Base-by-base conservation (phyloP, 495 filamentous ascomycete species). In the Penicillium parvum region DNA sequence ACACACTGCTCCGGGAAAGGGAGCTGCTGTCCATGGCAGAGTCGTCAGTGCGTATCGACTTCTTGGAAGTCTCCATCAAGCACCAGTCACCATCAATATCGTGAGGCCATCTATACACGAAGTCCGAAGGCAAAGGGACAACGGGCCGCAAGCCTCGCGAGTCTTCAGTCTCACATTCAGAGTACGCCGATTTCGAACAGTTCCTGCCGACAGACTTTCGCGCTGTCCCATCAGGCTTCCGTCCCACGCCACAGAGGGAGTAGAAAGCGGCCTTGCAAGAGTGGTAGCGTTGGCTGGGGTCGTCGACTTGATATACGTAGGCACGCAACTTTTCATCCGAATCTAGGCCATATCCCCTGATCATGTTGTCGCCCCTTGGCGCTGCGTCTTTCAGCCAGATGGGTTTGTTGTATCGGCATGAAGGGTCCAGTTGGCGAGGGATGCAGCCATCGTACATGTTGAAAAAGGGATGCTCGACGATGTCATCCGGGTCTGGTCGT, bases 381-480 rank as follows among this genome's bases (percentile, higher is more conserved):
- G 67, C 57, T 18, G 61, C 49, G 5, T 64, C 52, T 16, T 61
- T 68, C 19, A 77, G 57, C 64, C 71, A 78, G 8, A 60, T 34
- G 0, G 75, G 75, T 40, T 68, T 68, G 20, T 61, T 63, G 37
- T 63, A 52, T 11, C 63, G 64, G 23, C 64, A 74, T 12, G 47
- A 43, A 7, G 69, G 58, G 18, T 77, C 72, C 38, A 78, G 45
- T 22, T 63, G 54, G 21, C 61, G 61, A 17, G 75, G 73, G 46
- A 78, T 78, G 36, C 68, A 71, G 11, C 74, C 72, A 21, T 72
- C 66, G 32, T 76, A 73, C 73, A 77, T 77, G 32, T 77, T 79
- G 65, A 95, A 92, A 60, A 92, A 95, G 9, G 76, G 68, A 58
- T 92, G 88, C 39, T 87, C 81, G 10, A 90, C 86, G 57, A 92